Base-by-base conservation (phyloP, 306 rosid genomes). In the Castanea crenata region DNA sequence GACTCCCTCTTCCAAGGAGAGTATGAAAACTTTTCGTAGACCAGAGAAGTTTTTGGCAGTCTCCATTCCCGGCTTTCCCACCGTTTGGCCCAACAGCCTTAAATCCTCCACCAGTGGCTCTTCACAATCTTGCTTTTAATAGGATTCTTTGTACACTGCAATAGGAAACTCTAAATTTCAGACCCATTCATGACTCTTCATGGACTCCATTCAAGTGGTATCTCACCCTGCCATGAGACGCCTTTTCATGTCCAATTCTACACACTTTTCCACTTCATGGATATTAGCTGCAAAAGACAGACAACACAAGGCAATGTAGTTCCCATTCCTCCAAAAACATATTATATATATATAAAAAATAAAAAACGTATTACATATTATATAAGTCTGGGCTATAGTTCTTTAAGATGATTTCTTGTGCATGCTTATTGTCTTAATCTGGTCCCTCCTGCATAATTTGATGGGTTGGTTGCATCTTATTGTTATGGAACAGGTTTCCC, bases 401-500 rank as follows among this genome's bases (percentile, higher is more conserved):
- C 44, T 63, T 63, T 63, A 27, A 64, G 15, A 31, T 64, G 19
- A 65, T 65, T 65, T 65, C 46, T 34, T 35, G 8, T 34, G 25
- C 49, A 67, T 67, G 6, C 72, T 67, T 68, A 68, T 10, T 68
- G 27, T 19, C 27, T 68, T 35, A 35, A 68, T 8, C 9, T 15
- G 13, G 72, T 9, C 72, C 27, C 9, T 68, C 7, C 5, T 6
- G 5, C 51, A 34, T 31, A 68, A 68, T 68, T 68, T 68, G 72
- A 35, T n/a, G 15, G 27, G 1, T 35, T 67, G 23, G 10, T n/a
- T 67, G 16, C 25, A 35, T 67, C n/a, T 29, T 18, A 10, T 35
- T 67, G 52, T 5, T 34, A 4, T 67, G 72, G 52, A 67, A 46
- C 77, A 96, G 99, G 88, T 96, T 51, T 96, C 99, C 57, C 89